Base-by-base conservation (phyloP, 2,329 filamentous ascomycete genomes). In the Colletotrichum karsti region DNA sequence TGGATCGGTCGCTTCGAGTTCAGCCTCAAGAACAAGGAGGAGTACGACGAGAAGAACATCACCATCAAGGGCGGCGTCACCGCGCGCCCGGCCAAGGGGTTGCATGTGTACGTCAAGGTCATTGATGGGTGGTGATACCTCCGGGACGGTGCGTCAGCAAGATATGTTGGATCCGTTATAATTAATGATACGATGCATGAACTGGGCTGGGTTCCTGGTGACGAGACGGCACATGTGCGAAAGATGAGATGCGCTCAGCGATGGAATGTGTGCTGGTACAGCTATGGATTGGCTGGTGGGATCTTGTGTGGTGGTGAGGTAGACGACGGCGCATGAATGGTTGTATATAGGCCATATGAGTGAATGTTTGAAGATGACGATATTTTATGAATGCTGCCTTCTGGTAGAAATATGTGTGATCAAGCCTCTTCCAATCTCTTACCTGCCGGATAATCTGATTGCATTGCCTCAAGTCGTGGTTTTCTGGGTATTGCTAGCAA, bases 1-100 rank as follows among this genome's bases (percentile, higher is more conserved):
- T 90, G 92, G 85, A 86, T 95, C 4, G 94, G 94, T 1, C 85
- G 88, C 39, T 97, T 97, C 78, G 86, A 90, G 75, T 90, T 91
- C 76, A 81, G 81, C 72, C 75, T 91, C 60, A 77, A 78, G 69
- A 80, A 90, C 72, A 81, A 87, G 73, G 87, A 90, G 68, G 86
- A 91, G 76, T 80, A 90, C 76, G 90, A 92, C 73, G 88, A 93
- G 80, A 83, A 83, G 50, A 89, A 92, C 72, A 76, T 95, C 51
- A 79, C 87, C 51, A 89, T 97, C 69, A 90, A 90, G 77, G 87
- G 89, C 0, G 89, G 89, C 3, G 85, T 96, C 53, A 97, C 94
- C 20, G 85, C 89, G 7, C 88, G 89, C 75, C 94, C 94, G 1
- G 87, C 86, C 63, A 90, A 90, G 63, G 94, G 94, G 0, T 80